A percentile compares a stretch with the other conserved stretches of the same genome.
These are phyloP conservation scores for Scedosporium dehoogii DNA, from an alignment of 2,329 filamentous ascomycete species.

Conservation along the genomic window DNA sequence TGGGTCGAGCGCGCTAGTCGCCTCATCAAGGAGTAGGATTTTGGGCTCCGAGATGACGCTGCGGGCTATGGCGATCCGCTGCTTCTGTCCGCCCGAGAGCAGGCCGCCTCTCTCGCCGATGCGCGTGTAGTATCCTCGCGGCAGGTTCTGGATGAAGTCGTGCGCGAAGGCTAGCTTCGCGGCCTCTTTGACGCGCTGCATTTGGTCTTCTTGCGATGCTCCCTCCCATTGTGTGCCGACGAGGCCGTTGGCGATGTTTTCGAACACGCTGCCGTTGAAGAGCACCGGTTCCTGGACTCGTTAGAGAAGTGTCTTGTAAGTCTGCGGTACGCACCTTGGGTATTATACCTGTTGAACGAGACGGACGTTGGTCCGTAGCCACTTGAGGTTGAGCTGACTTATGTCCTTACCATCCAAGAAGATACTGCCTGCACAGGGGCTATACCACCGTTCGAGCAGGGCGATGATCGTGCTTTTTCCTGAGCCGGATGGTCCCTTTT, in stretches of 20 bases:
- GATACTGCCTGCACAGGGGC: conserved; percentile 33
- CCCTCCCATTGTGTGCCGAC: conserved; percentile 24
- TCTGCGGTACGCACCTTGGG: not conserved
- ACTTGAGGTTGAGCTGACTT: conserved; percentile 34
- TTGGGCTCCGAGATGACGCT: conserved; percentile 54
- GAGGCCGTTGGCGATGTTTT: conserved; percentile 42
- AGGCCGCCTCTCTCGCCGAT: conserved; percentile 57
- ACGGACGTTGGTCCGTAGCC: conserved; percentile 42
- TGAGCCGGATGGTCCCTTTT: conserved; percentile 48
- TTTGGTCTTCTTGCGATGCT: conserved; percentile 30
- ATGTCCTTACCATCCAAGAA: conserved; percentile 32
- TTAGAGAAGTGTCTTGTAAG: not conserved
- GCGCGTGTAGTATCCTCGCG: conserved; percentile 46
- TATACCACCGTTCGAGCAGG: conserved; percentile 51
- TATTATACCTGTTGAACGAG: conserved; percentile 32
- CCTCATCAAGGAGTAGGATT: conserved; percentile 59
- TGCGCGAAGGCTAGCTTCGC: conserved; percentile 41
- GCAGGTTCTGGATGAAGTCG: conserved; percentile 40
- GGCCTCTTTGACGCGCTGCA: conserved; percentile 32
- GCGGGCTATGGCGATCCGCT: conserved; percentile 56
- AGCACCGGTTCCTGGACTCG: conserved; percentile 36
- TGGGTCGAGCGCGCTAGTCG: conserved; percentile 47
- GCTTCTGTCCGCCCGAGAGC: conserved; percentile 57
- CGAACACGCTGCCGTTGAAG: conserved; percentile 39
- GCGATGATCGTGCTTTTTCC: conserved; percentile 50